A percentile compares a stretch with the other conserved stretches of the same genome.
Evolutionary conservation across 2,329 filamentous ascomycete genomes (phyloP).

Genomic region (Cordyceps cicadae): DNA sequence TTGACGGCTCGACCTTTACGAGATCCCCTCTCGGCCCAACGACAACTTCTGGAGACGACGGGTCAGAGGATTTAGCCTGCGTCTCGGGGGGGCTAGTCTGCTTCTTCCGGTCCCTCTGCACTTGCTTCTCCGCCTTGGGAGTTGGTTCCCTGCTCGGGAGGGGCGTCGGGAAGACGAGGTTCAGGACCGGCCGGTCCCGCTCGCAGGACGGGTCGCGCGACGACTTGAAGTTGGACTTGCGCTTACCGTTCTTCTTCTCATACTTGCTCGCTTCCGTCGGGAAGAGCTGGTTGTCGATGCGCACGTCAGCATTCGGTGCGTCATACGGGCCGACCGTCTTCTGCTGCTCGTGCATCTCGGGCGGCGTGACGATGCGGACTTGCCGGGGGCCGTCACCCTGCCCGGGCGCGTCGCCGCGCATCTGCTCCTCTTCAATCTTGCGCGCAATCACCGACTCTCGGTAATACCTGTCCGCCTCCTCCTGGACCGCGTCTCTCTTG

Average conservation of each 20-base stretch:
- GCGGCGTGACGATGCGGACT: slow-evolving; percentile 47
- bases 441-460: slow-evolving; percentile 46
- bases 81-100: neutral
- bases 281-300: slow-evolving; percentile 49
- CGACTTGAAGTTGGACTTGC: slow-evolving; percentile 29
- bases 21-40: slow-evolving; percentile 35
- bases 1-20: slow-evolving; percentile 30
- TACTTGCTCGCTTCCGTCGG: slow-evolving; percentile 41
- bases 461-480: slow-evolving; percentile 50
- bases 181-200: slow-evolving; percentile 49
- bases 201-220: slow-evolving; percentile 46
- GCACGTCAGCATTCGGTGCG: slow-evolving; percentile 55
- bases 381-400: slow-evolving; percentile 24
- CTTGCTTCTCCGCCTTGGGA: slow-evolving; percentile 13
- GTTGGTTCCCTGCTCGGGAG: slow-evolving; percentile 25
- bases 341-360: slow-evolving; percentile 27
- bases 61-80: slow-evolving; percentile 16
- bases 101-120: slow-evolving; percentile 7
- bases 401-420: slow-evolving; percentile 43
- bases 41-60: slow-evolving; percentile 26
- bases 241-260: slow-evolving; percentile 19
- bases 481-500: slow-evolving; percentile 40
- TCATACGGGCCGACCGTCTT: slow-evolving; percentile 43
- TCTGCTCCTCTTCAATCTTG: slow-evolving; percentile 45
- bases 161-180: slow-evolving; percentile 54